Conservation (phyloP, 108 stramenopile species). For the Nitzschia sp. region DNA sequence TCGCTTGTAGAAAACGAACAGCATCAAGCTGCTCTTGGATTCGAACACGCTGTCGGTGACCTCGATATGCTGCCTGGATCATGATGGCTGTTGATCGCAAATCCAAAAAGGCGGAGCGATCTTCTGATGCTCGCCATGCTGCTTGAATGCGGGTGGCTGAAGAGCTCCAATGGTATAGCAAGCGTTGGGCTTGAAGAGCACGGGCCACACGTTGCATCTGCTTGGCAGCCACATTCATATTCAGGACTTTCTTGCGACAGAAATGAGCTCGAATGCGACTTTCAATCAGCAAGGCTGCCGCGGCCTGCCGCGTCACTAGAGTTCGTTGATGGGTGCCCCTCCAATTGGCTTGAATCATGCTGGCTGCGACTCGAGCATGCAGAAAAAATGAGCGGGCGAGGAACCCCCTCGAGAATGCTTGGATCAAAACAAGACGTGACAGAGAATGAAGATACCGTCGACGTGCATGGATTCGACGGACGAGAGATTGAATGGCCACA, state of each 20-base stretch:
- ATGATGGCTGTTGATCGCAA: not conserved
- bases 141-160: constrained; percentile 7
- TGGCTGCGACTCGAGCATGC: not conserved
- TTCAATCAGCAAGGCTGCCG: not conserved
- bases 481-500: not conserved
- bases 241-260: not conserved
- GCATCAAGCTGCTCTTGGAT: not conserved
- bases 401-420: not conserved
- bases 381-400: not conserved
- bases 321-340: not conserved
- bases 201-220: not conserved
- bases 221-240: not conserved
- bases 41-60: not conserved
- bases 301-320: not conserved
- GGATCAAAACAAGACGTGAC: not conserved
- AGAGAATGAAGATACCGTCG: not conserved
- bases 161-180: not conserved
- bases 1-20: not conserved
- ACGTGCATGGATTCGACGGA: not conserved
- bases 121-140: constrained; percentile 21
- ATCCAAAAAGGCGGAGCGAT: not conserved
- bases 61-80: constrained; percentile 6
- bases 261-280: not conserved
- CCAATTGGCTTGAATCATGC: constrained; percentile 7
- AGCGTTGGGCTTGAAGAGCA: not conserved